Percentiles rank a stretch among this genome's conserved stretches.
Evolutionary conservation across 805 yeast genomes (phyloP).

Genomic region (Wickerhamomyces silvicola): DNA sequence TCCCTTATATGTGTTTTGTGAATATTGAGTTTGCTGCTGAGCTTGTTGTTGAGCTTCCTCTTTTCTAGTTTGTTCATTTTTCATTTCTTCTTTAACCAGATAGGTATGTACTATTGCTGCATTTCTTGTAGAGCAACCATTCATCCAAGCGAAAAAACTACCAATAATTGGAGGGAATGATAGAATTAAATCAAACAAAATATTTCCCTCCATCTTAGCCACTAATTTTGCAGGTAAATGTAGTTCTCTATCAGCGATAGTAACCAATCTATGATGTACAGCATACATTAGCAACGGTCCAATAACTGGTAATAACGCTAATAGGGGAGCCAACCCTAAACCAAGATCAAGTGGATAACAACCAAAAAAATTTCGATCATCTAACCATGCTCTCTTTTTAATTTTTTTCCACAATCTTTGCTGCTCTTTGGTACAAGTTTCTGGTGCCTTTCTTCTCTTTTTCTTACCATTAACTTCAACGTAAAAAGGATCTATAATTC

Average conservation of each 20-base stretch:
- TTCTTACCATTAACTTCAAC: slow-evolving; percentile 47
- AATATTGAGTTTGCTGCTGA: background rate
- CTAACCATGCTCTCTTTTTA: slow-evolving; percentile 79
- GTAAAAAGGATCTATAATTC: slow-evolving; percentile 49
- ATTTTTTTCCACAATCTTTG: slow-evolving; percentile 63
- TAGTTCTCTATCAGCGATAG: slow-evolving; percentile 50
- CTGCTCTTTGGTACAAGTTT: slow-evolving; percentile 50
- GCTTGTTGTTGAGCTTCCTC: background rate
- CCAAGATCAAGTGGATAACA: slow-evolving; percentile 72
- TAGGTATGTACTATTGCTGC: slow-evolving; percentile 66
- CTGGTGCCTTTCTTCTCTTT: slow-evolving; percentile 54
- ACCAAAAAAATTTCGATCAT: slow-evolving; percentile 80
- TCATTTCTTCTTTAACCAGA: slow-evolving; percentile 13
- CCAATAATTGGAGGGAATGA: slow-evolving; percentile 81
- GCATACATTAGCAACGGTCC: slow-evolving; percentile 82
- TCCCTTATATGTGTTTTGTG: background rate
- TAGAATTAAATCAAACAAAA: slow-evolving; percentile 64
- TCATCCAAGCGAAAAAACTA: slow-evolving; percentile 67
- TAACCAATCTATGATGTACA: slow-evolving; percentile 63
- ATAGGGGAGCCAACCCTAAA: slow-evolving; percentile 70
- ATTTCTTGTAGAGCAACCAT: slow-evolving; percentile 83
- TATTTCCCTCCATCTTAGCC: slow-evolving; percentile 72
- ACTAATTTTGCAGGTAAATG: slow-evolving; percentile 51
- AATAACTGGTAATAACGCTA: slow-evolving; percentile 68
- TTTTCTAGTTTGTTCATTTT: slow-evolving; percentile 4